phyloP scores from a whole-genome alignment of 177 flowering plant species.

The Vitis hybrid region DNA sequence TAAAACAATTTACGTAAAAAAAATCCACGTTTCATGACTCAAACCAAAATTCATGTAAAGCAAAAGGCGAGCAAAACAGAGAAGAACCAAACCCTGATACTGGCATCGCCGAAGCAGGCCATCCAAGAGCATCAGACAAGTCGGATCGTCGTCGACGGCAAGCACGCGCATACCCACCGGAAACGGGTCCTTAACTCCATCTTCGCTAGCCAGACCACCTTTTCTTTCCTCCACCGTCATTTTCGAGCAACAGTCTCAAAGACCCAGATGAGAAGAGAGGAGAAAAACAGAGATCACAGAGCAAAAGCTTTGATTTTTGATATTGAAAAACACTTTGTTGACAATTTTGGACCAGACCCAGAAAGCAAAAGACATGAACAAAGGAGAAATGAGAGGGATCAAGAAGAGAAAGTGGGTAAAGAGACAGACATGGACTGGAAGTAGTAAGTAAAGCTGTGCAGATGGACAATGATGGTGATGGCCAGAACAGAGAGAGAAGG shows the following conservation, averaged over 20 bases:
- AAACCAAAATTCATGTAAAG: not conserved
- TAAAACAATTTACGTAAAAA: not conserved
- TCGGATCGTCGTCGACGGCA: conserved; percentile 63
- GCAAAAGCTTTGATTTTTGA: conserved; percentile 13
- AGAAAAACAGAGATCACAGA: conserved; percentile 16
- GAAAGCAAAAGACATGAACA: conserved; percentile 13
- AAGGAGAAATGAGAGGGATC: not conserved
- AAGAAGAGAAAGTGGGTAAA: not conserved
- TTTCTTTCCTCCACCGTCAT: conserved; percentile 43
- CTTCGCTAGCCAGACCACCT: conserved; percentile 14
- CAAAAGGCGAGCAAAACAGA: not conserved
- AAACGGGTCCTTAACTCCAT: conserved; percentile 27
- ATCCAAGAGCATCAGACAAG: conserved; percentile 50
- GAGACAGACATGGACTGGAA: conserved; percentile 9
- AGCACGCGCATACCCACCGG: conserved; percentile 65
- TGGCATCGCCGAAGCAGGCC: conserved; percentile 48
- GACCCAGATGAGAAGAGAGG: conserved; percentile 16
- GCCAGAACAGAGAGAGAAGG: conserved; percentile 20
- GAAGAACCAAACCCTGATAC: conserved; percentile 42
- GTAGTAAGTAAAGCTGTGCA: conserved; percentile 25
- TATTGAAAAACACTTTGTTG: not conserved
- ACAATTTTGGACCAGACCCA: conserved; percentile 17
- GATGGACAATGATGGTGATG: conserved; percentile 35
- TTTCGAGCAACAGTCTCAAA: conserved; percentile 6
- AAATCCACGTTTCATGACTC: not conserved